Evolutionary conservation across 2,329 filamentous ascomycete genomes (phyloP).

Genomic region (Phyllosticta capitalensis): DNA sequence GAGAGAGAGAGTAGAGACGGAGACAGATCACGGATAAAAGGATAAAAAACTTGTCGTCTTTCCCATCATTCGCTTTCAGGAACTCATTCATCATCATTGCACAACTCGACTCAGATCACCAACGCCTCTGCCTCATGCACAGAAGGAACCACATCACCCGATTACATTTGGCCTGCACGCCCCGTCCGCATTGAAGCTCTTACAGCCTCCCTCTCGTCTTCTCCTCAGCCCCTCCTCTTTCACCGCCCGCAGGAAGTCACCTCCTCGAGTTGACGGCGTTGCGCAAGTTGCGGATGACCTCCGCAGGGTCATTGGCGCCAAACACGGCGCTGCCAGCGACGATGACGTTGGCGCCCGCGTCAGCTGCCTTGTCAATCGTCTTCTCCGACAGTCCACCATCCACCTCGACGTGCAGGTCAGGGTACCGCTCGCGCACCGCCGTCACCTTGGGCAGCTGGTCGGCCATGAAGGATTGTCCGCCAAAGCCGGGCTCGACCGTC

Average conservation of each 20-base stretch:
- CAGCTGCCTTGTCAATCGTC: constrained; percentile 88
- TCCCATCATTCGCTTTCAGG: no score
- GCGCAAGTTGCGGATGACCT: constrained; percentile 75
- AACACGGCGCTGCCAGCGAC: constrained; percentile 95
- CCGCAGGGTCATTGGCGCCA: constrained; percentile 75
- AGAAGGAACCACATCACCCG: no score
- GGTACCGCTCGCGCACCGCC: constrained; percentile 73
- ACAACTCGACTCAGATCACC: no score
- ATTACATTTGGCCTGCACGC: no score
- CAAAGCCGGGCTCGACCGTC: constrained; percentile 96
- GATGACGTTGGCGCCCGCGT: constrained; percentile 95
- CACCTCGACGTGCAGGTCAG: constrained; percentile 91
- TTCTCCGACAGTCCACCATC: constrained; percentile 82
- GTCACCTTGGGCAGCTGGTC: constrained; percentile 90
- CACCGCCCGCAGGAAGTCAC: background rate
- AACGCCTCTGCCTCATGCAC: no score
- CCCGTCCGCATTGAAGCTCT: no score
- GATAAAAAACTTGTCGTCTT: no score
- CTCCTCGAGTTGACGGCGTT: constrained; percentile 62
- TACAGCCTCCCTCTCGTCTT: background rate
- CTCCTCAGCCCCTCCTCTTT: background rate
- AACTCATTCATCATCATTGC: no score
- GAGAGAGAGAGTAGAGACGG: no score
- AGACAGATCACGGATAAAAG: no score
- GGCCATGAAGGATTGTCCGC: constrained; percentile 97